These are phyloP conservation scores for Mortierella sp. DNA, from an alignment of 371 early-diverging fungal species.

Conservation along the genomic window DNA sequence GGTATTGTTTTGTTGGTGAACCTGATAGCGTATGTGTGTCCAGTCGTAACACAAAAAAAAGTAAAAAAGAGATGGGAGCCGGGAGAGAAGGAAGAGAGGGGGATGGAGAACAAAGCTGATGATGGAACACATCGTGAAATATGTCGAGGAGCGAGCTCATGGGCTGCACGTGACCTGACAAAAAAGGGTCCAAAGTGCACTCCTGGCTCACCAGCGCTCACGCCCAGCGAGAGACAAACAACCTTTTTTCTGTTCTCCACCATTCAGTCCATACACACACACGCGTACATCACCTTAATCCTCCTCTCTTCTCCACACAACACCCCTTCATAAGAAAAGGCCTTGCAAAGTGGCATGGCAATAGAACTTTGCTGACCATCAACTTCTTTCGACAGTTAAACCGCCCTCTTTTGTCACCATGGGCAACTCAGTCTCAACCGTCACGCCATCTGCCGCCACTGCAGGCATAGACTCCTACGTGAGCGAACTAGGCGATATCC, in stretches of 20 bases:
- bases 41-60: conserved; percentile 2
- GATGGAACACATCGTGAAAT: not conserved
- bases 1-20: conserved; percentile 2
- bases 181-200: not conserved
- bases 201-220: not conserved
- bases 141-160: not conserved
- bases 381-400: not conserved
- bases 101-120: conserved; percentile 8
- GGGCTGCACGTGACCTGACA: not conserved
- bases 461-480: conserved; percentile 80
- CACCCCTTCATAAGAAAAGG: not conserved
- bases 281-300: not conserved
- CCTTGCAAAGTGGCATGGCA: conserved; percentile 1
- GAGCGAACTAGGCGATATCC: conserved; percentile 78
- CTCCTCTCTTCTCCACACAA: not conserved
- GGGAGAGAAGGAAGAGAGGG: conserved; percentile 7
- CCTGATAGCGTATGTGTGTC: not conserved
- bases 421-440: conserved; percentile 79
- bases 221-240: not conserved
- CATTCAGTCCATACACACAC: not conserved
- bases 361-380: not conserved
- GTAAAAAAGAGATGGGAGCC: conserved; percentile 5
- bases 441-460: conserved; percentile 69
- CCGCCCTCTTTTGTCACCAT: conserved; percentile 42
- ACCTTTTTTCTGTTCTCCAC: not conserved